A percentile compares a stretch with the other conserved stretches of the same genome.
These are phyloP conservation scores for Fusarium clavum DNA, from an alignment of 2,329 filamentous ascomycete species.

Conservation along the genomic window DNA sequence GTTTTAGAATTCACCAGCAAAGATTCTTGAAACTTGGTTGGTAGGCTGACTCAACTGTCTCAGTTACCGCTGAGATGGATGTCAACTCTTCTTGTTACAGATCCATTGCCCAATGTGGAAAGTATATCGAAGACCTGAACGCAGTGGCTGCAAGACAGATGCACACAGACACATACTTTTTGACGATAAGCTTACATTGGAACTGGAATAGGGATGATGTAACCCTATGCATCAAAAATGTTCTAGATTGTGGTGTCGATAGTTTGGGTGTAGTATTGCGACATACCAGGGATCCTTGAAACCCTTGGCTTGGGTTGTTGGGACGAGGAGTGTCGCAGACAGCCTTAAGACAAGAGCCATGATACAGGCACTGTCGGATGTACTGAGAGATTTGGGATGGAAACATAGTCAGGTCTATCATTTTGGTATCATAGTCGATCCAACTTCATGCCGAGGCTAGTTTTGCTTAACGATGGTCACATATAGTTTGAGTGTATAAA, in stretches of 20 bases:
- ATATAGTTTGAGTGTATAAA: constrained; percentile 28
- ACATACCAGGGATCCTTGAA: constrained; percentile 34
- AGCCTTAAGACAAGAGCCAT: constrained; percentile 13
- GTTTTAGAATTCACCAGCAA: constrained; percentile 3
- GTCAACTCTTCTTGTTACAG: constrained; percentile 26
- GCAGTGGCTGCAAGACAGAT: constrained; percentile 21
- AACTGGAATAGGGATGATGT: neutral
- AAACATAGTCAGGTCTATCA: neutral
- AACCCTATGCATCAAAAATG: neutral
- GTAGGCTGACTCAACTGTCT: constrained; percentile 33
- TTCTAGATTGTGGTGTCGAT: constrained; percentile 7
- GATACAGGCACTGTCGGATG: constrained; percentile 31
- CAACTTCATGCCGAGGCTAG: constrained; percentile 9
- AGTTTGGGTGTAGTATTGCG: constrained; percentile 6
- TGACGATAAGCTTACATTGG: constrained; percentile 12
- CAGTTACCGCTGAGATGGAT: constrained; percentile 38
- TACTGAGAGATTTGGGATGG: constrained; percentile 6
- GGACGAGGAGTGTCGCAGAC: constrained; percentile 34
- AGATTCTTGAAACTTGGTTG: constrained; percentile 17
- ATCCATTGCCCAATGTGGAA: constrained; percentile 32
- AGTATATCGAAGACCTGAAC: constrained; percentile 10
- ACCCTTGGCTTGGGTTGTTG: constrained; percentile 25
- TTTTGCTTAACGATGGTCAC: constrained; percentile 18
- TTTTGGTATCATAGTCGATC: constrained; percentile 10
- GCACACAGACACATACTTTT: constrained; percentile 3